Evolutionary conservation across 805 yeast species (phyloP).

Genomic region (Diddensiella santjacobensis): DNA sequence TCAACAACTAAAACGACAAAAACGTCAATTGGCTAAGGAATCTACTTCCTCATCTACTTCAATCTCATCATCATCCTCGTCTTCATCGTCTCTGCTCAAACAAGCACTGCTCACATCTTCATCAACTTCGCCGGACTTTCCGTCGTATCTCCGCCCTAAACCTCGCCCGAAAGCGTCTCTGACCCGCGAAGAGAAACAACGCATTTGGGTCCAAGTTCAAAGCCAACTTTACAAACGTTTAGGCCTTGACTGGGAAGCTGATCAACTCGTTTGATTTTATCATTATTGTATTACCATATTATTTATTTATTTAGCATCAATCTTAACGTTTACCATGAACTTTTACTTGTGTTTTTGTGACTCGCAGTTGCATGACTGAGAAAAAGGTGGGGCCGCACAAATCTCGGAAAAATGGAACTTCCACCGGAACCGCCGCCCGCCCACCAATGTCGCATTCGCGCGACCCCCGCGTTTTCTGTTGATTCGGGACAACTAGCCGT

Average conservation of each 20-base stretch:
- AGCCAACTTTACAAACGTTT: conserved; percentile 52
- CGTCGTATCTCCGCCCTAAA: conserved; percentile 24
- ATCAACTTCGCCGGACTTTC: conserved; percentile 28
- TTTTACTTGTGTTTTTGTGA: no score
- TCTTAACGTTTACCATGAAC: no score
- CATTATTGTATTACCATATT: background rate
- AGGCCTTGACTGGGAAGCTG: conserved; percentile 54
- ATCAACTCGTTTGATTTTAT: conserved; percentile 26
- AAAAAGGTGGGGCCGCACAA: no score
- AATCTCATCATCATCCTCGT: conserved; percentile 8
- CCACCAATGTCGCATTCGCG: no score
- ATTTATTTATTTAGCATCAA: background rate
- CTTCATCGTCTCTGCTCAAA: conserved; percentile 29
- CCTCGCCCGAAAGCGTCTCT: conserved; percentile 31
- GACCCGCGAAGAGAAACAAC: conserved; percentile 53
- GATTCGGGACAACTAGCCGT: no score
- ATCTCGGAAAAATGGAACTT: no score
- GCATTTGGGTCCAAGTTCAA: conserved; percentile 64
- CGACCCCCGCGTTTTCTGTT: no score
- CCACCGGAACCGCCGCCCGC: no score
- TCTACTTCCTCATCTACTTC: background rate
- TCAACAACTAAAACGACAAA: conserved; percentile 21
- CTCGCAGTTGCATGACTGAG: no score
- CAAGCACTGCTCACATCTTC: conserved; percentile 33
- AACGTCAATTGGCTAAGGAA: conserved; percentile 13